Conservation (phyloP, 768 basidiomycete species). For the Rhizopogon salebrosus region DNA sequence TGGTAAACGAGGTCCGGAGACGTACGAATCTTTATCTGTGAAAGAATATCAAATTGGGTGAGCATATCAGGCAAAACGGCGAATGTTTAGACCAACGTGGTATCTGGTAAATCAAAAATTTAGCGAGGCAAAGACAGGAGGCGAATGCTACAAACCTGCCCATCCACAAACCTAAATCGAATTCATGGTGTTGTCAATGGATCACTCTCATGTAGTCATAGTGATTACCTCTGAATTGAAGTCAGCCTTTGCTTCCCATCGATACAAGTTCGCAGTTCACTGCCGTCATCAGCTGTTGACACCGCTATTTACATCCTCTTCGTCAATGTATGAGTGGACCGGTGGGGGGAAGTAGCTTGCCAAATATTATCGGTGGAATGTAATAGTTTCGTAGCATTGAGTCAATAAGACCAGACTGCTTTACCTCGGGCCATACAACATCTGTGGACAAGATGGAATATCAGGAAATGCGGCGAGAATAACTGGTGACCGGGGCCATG, state of each 20-base stretch:
- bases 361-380: constrained; percentile 63
- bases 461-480: not conserved
- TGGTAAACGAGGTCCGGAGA: not conserved
- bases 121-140: not conserved
- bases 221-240: constrained; percentile 49
- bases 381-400: constrained; percentile 61
- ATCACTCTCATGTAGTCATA: not conserved
- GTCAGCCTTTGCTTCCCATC: constrained; percentile 75
- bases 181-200: not conserved
- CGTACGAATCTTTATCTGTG: constrained; percentile 38
- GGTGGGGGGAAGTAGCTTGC: constrained; percentile 27
- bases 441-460: constrained; percentile 26
- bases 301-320: constrained; percentile 28
- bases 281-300: constrained; percentile 32
- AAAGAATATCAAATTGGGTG: constrained; percentile 4
- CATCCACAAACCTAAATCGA: constrained; percentile 45
- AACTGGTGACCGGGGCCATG: not conserved
- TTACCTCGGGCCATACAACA: constrained; percentile 59
- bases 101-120: constrained; percentile 27
- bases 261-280: constrained; percentile 48
- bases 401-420: constrained; percentile 59
- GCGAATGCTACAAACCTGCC: constrained; percentile 38
- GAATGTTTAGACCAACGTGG: constrained; percentile 30
- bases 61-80: not conserved
- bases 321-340: constrained; percentile 1